Conservation (phyloP, 2,329 filamentous ascomycete genomes). For the Arthroderma uncinatum region DNA sequence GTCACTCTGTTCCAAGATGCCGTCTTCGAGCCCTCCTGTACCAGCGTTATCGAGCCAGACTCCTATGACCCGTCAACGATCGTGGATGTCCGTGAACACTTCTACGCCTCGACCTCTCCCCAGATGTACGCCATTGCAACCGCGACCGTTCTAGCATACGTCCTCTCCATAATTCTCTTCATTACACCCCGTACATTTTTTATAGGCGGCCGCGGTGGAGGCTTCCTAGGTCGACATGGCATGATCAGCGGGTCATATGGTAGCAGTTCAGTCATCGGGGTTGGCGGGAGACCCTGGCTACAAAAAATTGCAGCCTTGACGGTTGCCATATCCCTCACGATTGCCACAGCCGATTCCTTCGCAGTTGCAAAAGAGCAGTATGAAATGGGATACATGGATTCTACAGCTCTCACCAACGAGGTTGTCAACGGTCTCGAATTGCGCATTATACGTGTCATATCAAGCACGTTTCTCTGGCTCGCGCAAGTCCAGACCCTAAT, state of each 20-base stretch:
- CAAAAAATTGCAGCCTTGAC: conserved; percentile 61
- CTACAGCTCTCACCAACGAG: conserved; percentile 58
- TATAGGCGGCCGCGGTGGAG: conserved; percentile 56
- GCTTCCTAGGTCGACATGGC: conserved; percentile 64
- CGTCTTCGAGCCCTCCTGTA: conserved; percentile 41
- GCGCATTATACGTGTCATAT: conserved; percentile 82
- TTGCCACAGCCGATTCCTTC: conserved; percentile 87
- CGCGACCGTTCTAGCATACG: conserved; percentile 81
- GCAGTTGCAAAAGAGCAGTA: conserved; percentile 75
- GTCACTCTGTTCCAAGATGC: conserved; percentile 40
- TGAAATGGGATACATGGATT: conserved; percentile 65
- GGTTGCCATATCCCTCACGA: conserved; percentile 72
- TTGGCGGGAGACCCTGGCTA: conserved; percentile 85
- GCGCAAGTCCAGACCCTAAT: conserved; percentile 96
- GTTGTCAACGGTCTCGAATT: conserved; percentile 79
- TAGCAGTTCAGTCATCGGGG: conserved; percentile 59
- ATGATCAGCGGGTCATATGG: conserved; percentile 72
- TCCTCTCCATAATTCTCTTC: conserved; percentile 84
- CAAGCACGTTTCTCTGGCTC: conserved; percentile 92
- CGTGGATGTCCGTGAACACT: conserved; percentile 67
- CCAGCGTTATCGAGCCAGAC: conserved; percentile 13
- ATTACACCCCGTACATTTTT: conserved; percentile 92
- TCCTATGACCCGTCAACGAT: conserved; percentile 37
- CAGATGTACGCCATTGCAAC: conserved; percentile 88
- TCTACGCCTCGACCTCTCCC: conserved; percentile 86